phyloP scores from a whole-genome alignment of 495 filamentous ascomycete species.

The Daldinia decipiens region DNA sequence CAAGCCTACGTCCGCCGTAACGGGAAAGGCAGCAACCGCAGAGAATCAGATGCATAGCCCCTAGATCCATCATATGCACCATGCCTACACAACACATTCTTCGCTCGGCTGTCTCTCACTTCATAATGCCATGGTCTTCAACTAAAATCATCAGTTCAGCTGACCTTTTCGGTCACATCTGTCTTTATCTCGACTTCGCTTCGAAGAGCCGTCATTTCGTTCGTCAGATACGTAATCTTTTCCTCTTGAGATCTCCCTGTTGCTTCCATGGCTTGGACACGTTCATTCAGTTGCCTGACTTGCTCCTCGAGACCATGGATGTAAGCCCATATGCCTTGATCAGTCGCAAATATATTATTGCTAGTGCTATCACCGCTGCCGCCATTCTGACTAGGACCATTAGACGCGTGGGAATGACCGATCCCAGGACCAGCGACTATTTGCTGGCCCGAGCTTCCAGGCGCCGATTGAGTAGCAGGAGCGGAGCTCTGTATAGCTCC shows the following conservation, averaged over 20 bases:
- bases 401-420: constrained; percentile 42
- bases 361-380: constrained; percentile 52
- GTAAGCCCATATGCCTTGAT: constrained; percentile 60
- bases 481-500: constrained; percentile 45
- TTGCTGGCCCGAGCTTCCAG: constrained; percentile 41
- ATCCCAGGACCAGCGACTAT: constrained; percentile 20
- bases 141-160: constrained; percentile 16
- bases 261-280: constrained; percentile 56
- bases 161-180: constrained; percentile 30
- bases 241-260: constrained; percentile 51
- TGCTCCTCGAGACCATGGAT: constrained; percentile 62
- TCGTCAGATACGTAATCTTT: constrained; percentile 51
- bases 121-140: constrained; percentile 27
- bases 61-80: constrained; percentile 30
- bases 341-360: constrained; percentile 58
- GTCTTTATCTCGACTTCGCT: constrained; percentile 45
- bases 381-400: constrained; percentile 38
- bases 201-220: constrained; percentile 50
- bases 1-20: constrained; percentile 21
- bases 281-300: constrained; percentile 55
- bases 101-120: constrained; percentile 21
- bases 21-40: constrained; percentile 25
- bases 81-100: constrained; percentile 33
- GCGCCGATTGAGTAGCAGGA: constrained; percentile 28
- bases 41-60: constrained; percentile 29